These are phyloP conservation scores for Hysterangium stoloniferum DNA, from an alignment of 768 basidiomycete species.

Conservation along the genomic window DNA sequence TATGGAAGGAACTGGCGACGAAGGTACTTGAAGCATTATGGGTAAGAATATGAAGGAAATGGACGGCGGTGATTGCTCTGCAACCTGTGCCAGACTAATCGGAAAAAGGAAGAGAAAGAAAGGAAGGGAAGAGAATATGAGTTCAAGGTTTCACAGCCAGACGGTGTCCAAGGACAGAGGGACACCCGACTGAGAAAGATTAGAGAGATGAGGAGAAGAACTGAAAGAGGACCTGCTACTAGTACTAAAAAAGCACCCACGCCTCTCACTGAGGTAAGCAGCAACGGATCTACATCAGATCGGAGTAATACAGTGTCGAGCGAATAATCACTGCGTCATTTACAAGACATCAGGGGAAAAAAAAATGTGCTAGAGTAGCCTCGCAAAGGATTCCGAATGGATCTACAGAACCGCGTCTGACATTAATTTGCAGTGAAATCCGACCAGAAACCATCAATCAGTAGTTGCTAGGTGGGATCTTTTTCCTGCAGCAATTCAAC, in stretches of 20 bases:
- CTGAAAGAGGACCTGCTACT: neutral
- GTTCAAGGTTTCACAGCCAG: neutral
- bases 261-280: neutral
- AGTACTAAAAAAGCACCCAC: no score
- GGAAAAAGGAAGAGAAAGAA: neutral
- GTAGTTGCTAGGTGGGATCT: no score
- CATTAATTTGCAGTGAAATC: no score
- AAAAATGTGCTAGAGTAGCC: no score
- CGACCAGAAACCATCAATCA: no score
- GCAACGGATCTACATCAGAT: no score
- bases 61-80: neutral
- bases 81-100: neutral
- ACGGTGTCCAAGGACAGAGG: neutral
- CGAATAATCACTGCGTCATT: neutral
- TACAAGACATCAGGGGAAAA: no score
- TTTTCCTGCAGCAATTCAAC: no score
- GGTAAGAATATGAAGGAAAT: neutral
- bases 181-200: neutral
- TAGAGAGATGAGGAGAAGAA: neutral
- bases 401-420: no score
- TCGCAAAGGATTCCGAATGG: no score
- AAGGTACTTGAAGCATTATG: constrained; percentile 20
- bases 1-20: constrained; percentile 53
- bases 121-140: neutral
- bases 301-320: neutral